These are phyloP conservation scores for Coccomyxa sp. DNA, from an alignment of 139 green algal species.

Conservation along the genomic window DNA sequence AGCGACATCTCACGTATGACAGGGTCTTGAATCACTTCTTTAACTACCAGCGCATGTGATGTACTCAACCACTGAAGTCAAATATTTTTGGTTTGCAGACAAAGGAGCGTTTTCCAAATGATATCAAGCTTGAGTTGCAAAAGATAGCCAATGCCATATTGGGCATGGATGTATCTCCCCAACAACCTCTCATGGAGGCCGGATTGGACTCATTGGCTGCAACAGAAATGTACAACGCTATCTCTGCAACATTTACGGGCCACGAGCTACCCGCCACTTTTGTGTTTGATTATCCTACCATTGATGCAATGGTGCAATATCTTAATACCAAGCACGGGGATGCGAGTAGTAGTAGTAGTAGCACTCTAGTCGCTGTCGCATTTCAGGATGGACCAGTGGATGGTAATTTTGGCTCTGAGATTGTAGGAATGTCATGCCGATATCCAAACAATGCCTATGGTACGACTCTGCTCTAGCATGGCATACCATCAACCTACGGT, in stretches of 20 bases:
- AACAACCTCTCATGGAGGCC: constrained; percentile 59
- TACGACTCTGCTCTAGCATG: too few species aligned
- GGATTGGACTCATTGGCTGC: constrained; percentile 79
- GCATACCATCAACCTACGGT: too few species aligned
- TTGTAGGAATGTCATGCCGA: neutral
- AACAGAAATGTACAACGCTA: constrained; percentile 76
- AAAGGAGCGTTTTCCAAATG: neutral
- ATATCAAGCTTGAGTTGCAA: neutral
- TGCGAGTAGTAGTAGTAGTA: too few species aligned
- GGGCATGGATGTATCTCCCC: constrained; percentile 10
- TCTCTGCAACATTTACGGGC: constrained; percentile 29
- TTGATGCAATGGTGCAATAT: constrained; percentile 27
- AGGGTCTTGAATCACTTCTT: too few species aligned
- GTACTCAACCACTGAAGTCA: too few species aligned
- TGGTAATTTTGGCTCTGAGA: neutral
- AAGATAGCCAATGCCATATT: neutral
- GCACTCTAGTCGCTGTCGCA: too few species aligned
- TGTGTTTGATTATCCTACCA: constrained; percentile 64
- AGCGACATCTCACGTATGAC: too few species aligned
- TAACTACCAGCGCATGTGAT: too few species aligned
- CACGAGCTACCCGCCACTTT: constrained; percentile 55
- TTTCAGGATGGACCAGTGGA: too few species aligned
- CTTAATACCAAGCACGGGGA: neutral
- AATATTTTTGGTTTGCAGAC: too few species aligned
- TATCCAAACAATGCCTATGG: neutral